Conservation (phyloP, 116 monocot species). For the Posidonia oceanica region DNA sequence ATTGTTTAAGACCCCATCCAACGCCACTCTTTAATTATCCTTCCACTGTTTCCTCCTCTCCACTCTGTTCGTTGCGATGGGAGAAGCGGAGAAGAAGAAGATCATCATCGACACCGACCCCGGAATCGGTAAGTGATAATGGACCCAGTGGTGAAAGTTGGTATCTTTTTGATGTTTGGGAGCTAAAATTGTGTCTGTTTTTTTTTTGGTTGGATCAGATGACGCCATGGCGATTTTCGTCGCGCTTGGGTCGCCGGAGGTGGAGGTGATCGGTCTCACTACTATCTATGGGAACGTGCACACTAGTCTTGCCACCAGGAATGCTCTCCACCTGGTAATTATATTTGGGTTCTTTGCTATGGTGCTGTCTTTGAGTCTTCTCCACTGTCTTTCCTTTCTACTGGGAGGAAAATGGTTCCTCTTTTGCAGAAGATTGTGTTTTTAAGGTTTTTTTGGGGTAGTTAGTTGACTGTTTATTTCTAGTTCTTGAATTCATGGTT, state of each 20-base stretch:
- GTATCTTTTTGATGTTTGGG: neutral
- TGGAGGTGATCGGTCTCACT: conserved; percentile 85
- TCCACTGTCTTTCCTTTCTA: neutral
- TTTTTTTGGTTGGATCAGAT: conserved; percentile 18
- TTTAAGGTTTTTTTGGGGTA: neutral
- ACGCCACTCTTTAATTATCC: neutral
- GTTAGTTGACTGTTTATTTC: too few species aligned
- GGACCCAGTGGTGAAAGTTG: neutral
- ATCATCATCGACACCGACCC: conserved; percentile 96
- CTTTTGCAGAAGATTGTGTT: neutral
- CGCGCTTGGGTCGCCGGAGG: conserved; percentile 54
- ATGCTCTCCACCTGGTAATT: conserved; percentile 64
- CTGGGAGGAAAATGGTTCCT: neutral
- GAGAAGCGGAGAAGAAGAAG: conserved; percentile 56
- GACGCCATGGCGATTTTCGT: conserved; percentile 72
- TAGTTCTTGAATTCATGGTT: too few species aligned
- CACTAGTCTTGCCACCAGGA: conserved; percentile 70
- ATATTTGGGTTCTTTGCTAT: neutral
- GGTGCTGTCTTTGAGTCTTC: neutral
- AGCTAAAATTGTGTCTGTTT: neutral
- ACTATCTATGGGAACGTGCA: conserved; percentile 83
- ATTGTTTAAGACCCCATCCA: too few species aligned
- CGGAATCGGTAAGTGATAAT: conserved; percentile 44
- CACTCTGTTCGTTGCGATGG: conserved; percentile 4
- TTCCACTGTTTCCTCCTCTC: neutral